phyloP scores from a whole-genome alignment of 345 rosid genomes.

The Pugionium dolabratum region DNA sequence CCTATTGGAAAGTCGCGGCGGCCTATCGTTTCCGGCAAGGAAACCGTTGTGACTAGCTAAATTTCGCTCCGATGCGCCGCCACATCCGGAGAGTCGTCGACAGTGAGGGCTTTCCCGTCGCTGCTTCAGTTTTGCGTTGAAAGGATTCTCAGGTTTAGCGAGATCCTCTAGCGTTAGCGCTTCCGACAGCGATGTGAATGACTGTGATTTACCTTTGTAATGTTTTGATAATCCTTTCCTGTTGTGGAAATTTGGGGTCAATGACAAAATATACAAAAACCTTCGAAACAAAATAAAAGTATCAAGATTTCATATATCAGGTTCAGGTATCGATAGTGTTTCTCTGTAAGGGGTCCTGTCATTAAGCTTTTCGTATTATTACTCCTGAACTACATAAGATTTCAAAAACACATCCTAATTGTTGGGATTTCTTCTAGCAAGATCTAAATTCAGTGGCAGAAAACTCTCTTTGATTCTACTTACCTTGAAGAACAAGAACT shows the following conservation, averaged over 20 bases:
- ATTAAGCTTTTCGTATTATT: not conserved
- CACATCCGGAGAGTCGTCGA: constrained; percentile 31
- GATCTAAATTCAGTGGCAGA: not conserved
- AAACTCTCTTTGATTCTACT: not conserved
- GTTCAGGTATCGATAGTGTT: not conserved
- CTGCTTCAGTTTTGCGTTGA: constrained; percentile 43
- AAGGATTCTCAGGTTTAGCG: constrained; percentile 47
- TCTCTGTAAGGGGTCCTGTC: not conserved
- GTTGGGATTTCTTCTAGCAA: not conserved
- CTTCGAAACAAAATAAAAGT: not conserved
- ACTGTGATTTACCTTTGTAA: constrained; percentile 50
- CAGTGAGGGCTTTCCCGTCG: constrained; percentile 31
- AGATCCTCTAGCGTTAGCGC: constrained; percentile 40
- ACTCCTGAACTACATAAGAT: not conserved
- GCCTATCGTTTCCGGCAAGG: constrained; percentile 19
- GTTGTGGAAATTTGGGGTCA: constrained; percentile 1
- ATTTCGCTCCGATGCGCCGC: constrained; percentile 34
- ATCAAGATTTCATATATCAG: not conserved
- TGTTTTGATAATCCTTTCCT: constrained; percentile 50
- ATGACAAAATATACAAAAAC: not conserved
- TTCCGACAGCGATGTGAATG: constrained; percentile 40
- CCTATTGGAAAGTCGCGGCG: constrained; percentile 33
- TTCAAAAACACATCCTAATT: not conserved
- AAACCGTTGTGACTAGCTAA: constrained; percentile 24
- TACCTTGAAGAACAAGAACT: constrained; percentile 40